Percentiles rank a stretch among this genome's conserved stretches.
phyloP scores from a whole-genome alignment of 345 rosid genomes.

The Linum lewisii region DNA sequence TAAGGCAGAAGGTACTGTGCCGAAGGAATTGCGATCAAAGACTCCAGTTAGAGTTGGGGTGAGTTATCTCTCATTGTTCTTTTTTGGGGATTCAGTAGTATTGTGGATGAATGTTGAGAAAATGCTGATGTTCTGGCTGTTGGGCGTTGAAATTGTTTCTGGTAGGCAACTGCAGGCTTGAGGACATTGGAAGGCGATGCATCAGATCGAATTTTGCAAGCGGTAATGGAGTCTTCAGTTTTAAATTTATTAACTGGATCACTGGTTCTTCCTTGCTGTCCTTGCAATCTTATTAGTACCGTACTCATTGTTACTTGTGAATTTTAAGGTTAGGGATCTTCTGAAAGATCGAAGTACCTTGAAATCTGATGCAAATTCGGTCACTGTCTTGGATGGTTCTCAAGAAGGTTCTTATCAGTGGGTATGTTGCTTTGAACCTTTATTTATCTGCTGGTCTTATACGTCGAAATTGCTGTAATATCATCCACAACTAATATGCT shows the following conservation, averaged over 20 bases:
- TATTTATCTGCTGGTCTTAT: background rate
- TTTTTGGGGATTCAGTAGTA: slow-evolving; percentile 1
- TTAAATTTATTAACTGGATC: slow-evolving; percentile 7
- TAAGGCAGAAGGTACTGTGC: slow-evolving; percentile 80
- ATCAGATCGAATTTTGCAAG: slow-evolving; percentile 77
- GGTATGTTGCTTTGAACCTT: slow-evolving; percentile 49
- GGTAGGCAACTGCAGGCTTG: slow-evolving; percentile 94
- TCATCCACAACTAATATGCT: background rate
- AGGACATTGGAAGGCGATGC: slow-evolving; percentile 74
- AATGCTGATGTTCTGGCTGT: slow-evolving; percentile 11
- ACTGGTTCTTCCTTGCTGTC: slow-evolving; percentile 1
- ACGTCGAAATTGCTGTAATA: too few relatives aligned
- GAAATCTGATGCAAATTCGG: slow-evolving; percentile 50
- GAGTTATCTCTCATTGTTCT: slow-evolving; percentile 15
- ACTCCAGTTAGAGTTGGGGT: slow-evolving; percentile 99
- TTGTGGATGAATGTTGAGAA: background rate
- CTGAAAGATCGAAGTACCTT: slow-evolving; percentile 68
- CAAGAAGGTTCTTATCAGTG: slow-evolving; percentile 98
- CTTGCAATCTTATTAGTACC: slow-evolving; percentile 3
- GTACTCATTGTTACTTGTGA: slow-evolving; percentile 12
- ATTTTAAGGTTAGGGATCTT: slow-evolving; percentile 69
- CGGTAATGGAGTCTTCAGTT: slow-evolving; percentile 31
- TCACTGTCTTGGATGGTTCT: slow-evolving; percentile 78
- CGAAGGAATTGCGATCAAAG: slow-evolving; percentile 53
- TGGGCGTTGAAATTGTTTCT: background rate